Evolutionary conservation across 805 yeast genomes (phyloP).

Genomic region (Sugiyamaella lignohabitans): DNA sequence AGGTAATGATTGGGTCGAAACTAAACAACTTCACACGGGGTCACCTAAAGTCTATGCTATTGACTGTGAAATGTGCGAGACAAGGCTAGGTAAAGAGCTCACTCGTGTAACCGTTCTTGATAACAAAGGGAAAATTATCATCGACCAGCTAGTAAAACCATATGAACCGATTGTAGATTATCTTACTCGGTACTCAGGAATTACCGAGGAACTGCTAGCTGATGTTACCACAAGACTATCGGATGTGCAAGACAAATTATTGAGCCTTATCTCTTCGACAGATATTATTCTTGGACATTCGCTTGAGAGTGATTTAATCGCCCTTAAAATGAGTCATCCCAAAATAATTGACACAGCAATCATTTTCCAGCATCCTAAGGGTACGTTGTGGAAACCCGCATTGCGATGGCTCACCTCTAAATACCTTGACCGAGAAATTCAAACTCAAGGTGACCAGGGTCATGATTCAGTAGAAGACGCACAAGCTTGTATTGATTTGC

Average conservation of each 20-base stretch:
- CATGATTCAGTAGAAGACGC: constrained; percentile 90
- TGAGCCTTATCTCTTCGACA: constrained; percentile 40
- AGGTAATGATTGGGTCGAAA: constrained; percentile 53
- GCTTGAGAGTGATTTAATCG: constrained; percentile 72
- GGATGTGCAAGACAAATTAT: constrained; percentile 60
- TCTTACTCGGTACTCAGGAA: constrained; percentile 79
- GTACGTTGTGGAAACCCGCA: constrained; percentile 76
- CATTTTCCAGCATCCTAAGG: constrained; percentile 67
- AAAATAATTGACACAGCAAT: constrained; percentile 74
- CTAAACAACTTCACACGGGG: constrained; percentile 42
- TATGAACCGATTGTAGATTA: constrained; percentile 68
- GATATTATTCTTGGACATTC: constrained; percentile 89
- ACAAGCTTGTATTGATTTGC: constrained; percentile 66
- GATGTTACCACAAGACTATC: constrained; percentile 55
- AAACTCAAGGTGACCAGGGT: constrained; percentile 52
- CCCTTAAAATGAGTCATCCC: constrained; percentile 64
- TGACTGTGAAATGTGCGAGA: constrained; percentile 90
- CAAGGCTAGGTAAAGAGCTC: constrained; percentile 48
- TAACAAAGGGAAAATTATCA: constrained; percentile 45
- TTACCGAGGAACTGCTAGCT: constrained; percentile 60
- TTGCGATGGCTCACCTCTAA: constrained; percentile 60
- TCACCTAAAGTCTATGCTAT: constrained; percentile 61
- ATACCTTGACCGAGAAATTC: constrained; percentile 55
- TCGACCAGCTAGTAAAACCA: constrained; percentile 79
- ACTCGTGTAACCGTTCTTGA: constrained; percentile 74